phyloP scores from a whole-genome alignment of 140 eudicot species.

The Stevia rebaudiana region DNA sequence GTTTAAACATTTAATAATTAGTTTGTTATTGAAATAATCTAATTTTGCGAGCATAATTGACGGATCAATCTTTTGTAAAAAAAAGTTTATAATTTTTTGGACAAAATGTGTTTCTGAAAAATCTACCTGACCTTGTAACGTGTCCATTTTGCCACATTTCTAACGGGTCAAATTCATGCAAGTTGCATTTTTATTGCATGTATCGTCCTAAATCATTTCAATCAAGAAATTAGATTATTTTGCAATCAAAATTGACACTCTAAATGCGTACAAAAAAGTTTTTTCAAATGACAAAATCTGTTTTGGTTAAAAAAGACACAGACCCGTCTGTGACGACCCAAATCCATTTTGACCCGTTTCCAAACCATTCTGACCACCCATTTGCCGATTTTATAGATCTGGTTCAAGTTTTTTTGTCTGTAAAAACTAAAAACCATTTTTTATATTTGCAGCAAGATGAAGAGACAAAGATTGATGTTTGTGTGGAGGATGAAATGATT shows the following conservation, averaged over 20 bases:
- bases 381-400: background rate
- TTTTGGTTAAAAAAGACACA: background rate
- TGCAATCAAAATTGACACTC: background rate
- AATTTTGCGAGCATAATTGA: background rate
- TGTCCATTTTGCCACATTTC: background rate
- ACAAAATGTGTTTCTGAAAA: background rate
- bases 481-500: conserved; percentile 58
- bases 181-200: background rate
- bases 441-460: conserved; percentile 32
- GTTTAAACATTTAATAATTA: background rate
- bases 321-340: background rate
- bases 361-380: background rate
- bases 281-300: background rate
- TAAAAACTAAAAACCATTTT: background rate
- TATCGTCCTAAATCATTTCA: background rate
- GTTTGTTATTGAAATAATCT: background rate
- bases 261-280: background rate
- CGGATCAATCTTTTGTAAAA: background rate
- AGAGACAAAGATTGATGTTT: conserved; percentile 53
- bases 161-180: background rate
- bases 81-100: background rate
- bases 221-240: background rate
- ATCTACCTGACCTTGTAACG: background rate
- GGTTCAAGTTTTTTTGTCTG: background rate
- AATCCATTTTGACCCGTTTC: background rate